Conservation (phyloP, 371 early-diverging fungal species). For the Syncephalastrum racemosum region DNA sequence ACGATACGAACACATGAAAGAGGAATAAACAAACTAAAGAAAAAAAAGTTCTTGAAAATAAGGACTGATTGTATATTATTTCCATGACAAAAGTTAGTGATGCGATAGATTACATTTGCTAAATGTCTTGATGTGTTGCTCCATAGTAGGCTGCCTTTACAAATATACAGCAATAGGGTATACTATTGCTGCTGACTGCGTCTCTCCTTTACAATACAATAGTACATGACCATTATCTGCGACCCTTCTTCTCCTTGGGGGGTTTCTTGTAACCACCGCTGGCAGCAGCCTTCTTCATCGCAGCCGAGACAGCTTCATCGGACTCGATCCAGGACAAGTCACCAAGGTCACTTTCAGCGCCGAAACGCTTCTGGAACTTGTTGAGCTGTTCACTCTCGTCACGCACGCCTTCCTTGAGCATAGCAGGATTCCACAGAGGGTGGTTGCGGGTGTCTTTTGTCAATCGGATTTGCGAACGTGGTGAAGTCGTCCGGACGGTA, state of each 20-base stretch:
- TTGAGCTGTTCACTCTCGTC: conserved; percentile 76
- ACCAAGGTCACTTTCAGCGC: conserved; percentile 60
- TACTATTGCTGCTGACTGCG: too few species aligned
- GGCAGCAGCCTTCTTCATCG: conserved; percentile 48
- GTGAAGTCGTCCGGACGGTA: conserved; percentile 83
- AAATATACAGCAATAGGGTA: too few species aligned
- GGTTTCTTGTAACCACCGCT: conserved; percentile 39
- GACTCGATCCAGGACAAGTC: conserved; percentile 52
- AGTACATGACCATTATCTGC: neutral
- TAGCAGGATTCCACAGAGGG: conserved; percentile 89
- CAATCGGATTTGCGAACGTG: conserved; percentile 77
- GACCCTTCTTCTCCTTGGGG: conserved; percentile 37
- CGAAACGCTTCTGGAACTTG: conserved; percentile 76
- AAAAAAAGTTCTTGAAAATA: too few species aligned
- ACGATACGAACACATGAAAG: conserved; percentile 7
- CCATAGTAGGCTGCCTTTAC: too few species aligned
- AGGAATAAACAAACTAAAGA: too few species aligned
- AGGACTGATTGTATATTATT: too few species aligned
- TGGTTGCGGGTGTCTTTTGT: conserved; percentile 93
- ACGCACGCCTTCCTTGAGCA: conserved; percentile 49
- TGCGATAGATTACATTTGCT: too few species aligned
- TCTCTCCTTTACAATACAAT: conserved; percentile 1
- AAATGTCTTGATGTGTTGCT: too few species aligned
- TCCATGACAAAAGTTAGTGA: too few species aligned
- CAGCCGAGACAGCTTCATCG: conserved; percentile 41